Conservation (phyloP, 1,139 yeast genomes). For the Sugiyamaella grinbergsii region DNA sequence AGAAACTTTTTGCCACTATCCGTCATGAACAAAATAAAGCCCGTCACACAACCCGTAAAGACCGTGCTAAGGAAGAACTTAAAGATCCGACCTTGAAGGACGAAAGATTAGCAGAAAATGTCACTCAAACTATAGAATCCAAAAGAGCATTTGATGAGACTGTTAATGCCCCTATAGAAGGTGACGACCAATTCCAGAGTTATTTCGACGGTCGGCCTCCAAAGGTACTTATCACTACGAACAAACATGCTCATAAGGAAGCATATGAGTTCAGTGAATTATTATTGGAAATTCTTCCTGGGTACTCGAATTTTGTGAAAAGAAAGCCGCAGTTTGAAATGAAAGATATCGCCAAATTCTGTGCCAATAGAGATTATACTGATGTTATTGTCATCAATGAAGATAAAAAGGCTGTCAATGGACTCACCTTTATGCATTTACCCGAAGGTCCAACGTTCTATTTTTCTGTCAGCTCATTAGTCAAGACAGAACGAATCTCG, state of each 20-base stretch:
- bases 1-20: constrained; percentile 71
- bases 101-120: constrained; percentile 74
- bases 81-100: constrained; percentile 79
- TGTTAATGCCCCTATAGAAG: constrained; percentile 69
- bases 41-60: constrained; percentile 72
- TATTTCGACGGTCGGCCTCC: constrained; percentile 70
- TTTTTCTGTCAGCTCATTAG: constrained; percentile 79
- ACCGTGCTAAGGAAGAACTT: constrained; percentile 81
- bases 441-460: constrained; percentile 96
- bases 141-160: constrained; percentile 93
- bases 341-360: constrained; percentile 81
- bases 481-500: constrained; percentile 52
- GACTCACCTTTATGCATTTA: constrained; percentile 86
- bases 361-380: constrained; percentile 80
- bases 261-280: constrained; percentile 92
- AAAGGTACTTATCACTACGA: constrained; percentile 85
- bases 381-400: constrained; percentile 88
- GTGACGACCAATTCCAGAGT: constrained; percentile 73
- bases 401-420: constrained; percentile 88
- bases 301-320: constrained; percentile 73
- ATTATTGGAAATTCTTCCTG: constrained; percentile 81
- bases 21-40: constrained; percentile 75
- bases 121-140: constrained; percentile 85
- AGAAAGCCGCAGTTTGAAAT: constrained; percentile 81
- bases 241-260: constrained; percentile 77